These are phyloP conservation scores for Xerocomus tenax DNA, from an alignment of 1,284 basidiomycete genomes.

Conservation along the genomic window DNA sequence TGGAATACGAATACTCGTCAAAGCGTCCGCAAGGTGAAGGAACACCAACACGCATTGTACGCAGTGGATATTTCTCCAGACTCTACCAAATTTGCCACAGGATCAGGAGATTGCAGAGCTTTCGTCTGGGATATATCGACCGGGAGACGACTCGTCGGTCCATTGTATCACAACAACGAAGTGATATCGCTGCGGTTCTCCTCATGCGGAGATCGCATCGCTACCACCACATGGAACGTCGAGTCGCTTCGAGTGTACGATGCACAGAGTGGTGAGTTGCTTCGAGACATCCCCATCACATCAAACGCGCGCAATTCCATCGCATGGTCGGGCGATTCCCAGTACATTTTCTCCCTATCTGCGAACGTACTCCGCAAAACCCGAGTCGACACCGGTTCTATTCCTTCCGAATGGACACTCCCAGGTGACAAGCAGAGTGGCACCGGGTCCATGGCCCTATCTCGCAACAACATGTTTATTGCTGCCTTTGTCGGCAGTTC, in stretches of 20 bases:
- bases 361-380: background rate
- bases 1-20: conserved; percentile 6
- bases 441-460: background rate
- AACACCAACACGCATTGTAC: background rate
- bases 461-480: background rate
- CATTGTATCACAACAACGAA: background rate
- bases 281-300: background rate
- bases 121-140: background rate
- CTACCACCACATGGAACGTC: background rate
- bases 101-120: background rate
- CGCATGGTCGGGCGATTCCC: background rate
- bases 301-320: background rate
- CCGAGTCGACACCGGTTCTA: background rate
- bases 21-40: background rate
- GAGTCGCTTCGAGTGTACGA: conserved; percentile 1
- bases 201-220: conserved; percentile 1
- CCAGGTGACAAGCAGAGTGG: background rate
- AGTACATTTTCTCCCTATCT: conserved; percentile 1
- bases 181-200: conserved; percentile 1
- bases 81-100: background rate
- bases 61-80: background rate
- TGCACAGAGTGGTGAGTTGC: background rate
- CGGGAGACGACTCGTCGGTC: background rate
- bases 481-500: background rate
- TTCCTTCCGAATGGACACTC: background rate